Evolutionary conservation across 768 basidiomycete species (phyloP), one percentile per base, ranked within the genome.

Genomic region (Rhizopogon rudus): DNA sequence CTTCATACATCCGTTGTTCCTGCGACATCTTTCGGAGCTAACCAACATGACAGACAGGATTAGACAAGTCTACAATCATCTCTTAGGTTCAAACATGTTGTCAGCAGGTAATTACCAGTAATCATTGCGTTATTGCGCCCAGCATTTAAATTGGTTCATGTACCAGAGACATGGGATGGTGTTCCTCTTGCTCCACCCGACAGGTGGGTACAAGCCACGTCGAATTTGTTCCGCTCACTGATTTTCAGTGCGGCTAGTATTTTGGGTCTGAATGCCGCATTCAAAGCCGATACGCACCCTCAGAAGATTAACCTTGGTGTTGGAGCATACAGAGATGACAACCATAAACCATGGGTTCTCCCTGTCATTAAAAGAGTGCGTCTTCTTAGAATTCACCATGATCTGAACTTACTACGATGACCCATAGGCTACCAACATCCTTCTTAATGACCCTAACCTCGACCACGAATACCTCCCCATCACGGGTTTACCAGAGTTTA

Each of bases 401-500:
- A 25, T 49, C 31, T 44, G 41, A 42, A 13, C 60, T 59, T 25
- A 25, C 25, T 25, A 25, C 39, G n/a, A 54, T 17, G 35, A 40
- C 51, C 35, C 35, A 17, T 61, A 93, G 93, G 93, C 90, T 17
- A 91, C 87, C 10, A 73, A 81, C 52, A 80, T 80, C 53, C 72
- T 95, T 44, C 67, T 93, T 62, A 80, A 75, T 59, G 83, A 92
- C 65, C 82, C 83, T 35, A 72, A 77, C 43, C 75, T 93, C 58
- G 91, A 98, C 72, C 93, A 95, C 65, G 96, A 98, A 74, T 96
- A 95, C 67, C 83, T 95, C 33, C 88, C 92, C 37, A 96, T 94
- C 66, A 88, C 89, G 31, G 95, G 95, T 14, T 77, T 96, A 41
- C 82, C 87, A 39, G 86, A 86, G 55, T 98, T 88, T 67, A 93